Evolutionary conservation across 78 protist species (phyloP), one percentile per base, ranked within the genome.

Genomic region (Speleostelium caveatum): DNA sequence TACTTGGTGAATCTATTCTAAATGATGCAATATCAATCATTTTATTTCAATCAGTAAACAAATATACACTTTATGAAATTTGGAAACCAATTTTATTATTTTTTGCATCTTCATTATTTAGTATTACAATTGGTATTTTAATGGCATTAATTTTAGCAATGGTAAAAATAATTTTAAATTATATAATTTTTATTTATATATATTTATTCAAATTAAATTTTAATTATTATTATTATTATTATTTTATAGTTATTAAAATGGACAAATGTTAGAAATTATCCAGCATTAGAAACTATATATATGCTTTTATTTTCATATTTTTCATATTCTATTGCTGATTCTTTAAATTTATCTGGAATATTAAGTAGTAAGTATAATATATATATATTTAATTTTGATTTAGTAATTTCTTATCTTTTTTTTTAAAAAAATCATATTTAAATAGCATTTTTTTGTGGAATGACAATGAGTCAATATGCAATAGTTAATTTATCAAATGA

Each of bases 11-110:
- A 59, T 69, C 92, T 55, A 96, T 96, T 16, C 55, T 97, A 39
- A 97, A 97, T 86, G 99, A 97, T 53, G 99, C 98, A 8, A 97
- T 96, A 38, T 51, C 97, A 30, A 69, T 97, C 24, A 96, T 94
- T 49, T 66, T 96, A 7, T 94, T 62, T 71, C 10, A 77, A 30
- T 17, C 95, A 26, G 89, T 79, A 1, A 36, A 51, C 19, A 28
- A n/a, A 12, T 79, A 79, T 39, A 66, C 33, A 8, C 5, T 79
- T 1, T 1, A 3, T 21, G 78, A 79, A 39, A 24, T 73, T 16
- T 90, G 86, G 77, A 68, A 72, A 67, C 75, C 91, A 12, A 59
- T 75, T 16, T n/a, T 75, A 39, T 58, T 78, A 1, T 68, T 75
- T 42, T 42, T 80, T 36, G 73, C 30, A 3, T 38, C 63, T 3